Evolutionary conservation across 2,329 filamentous ascomycete species (phyloP), one percentile per base, ranked within the genome.

Genomic region (Canariomyces notabilis): DNA sequence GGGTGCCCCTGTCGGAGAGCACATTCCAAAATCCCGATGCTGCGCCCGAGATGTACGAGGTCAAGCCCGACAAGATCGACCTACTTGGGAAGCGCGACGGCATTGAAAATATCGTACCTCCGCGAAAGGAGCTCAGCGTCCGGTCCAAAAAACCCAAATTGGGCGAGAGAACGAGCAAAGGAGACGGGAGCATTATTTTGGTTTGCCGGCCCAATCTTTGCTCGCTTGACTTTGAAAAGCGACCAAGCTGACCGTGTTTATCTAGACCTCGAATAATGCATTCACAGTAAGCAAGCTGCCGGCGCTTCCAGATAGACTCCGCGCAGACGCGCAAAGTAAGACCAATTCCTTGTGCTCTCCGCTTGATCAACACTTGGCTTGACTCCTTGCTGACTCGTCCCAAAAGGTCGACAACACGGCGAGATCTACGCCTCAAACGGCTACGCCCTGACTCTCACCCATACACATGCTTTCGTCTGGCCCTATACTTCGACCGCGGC

Each of bases 271-370:
- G 61, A 95, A 87, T 60, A 82, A 83, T 62, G 87, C 87, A 53
- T 96, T 93, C 64, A 85, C 79, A 35, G 87, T 95, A 52, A 87
- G 85, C 66, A 89, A 90, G 65, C 76, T 96, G 23, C 87, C 87
- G 47, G 83, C 86, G 45, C 76, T 94, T 19, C 90, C 91, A 39
- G 83, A 90, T 59, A 80, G 82, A 59, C 78, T 95, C 52, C 81
- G 83, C 54, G 70, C 78, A 55, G 77, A 83, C 59, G 74, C 78
- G 48, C 72, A 74, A 62, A 77, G 86, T 89, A 75, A 64, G 80
- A 65, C 31, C 26, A 14, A 35, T 22, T 32, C 12, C 9, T 15
- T 20, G 29, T 31, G 20, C n/a, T 26, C 21, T 32, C 38, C 42
- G 21, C 26, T 29, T 26, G 35, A 26, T 4, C 22, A 22, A 26